These are phyloP conservation scores for Paraglomus brasilianum DNA, from an alignment of 192 early-diverging fungal genomes.

Conservation along the genomic window DNA sequence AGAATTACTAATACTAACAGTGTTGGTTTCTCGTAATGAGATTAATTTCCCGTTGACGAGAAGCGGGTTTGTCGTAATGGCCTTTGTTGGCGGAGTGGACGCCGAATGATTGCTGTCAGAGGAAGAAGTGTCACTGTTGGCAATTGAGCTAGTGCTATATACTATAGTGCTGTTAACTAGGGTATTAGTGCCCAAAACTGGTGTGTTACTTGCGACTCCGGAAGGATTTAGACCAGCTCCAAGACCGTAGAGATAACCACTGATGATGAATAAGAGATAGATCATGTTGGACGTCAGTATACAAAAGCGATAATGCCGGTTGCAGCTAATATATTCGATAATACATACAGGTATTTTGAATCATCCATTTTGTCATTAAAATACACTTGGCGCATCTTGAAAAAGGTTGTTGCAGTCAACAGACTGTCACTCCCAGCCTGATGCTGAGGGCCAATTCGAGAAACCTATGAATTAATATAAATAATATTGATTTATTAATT, in stretches of 20 bases:
- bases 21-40: too few species aligned
- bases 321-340: not conserved
- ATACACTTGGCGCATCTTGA: conserved; percentile 95
- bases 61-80: too few species aligned
- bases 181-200: conserved; percentile 8
- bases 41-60: too few species aligned
- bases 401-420: conserved; percentile 96
- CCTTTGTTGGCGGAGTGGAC: too few species aligned
- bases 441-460: conserved; percentile 95
- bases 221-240: conserved; percentile 28
- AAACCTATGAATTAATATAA: conserved; percentile 50
- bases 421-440: conserved; percentile 98
- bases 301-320: not conserved
- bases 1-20: not conserved
- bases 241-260: conserved; percentile 53
- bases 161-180: not conserved
- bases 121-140: not conserved
- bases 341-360: conserved; percentile 75
- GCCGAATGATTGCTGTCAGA: conserved; percentile 18
- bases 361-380: conserved; percentile 98
- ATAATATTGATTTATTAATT: not conserved
- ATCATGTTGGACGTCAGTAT: not conserved
- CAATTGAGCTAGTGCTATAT: not conserved
- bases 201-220: conserved; percentile 9
- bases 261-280: conserved; percentile 26